phyloP scores from a whole-genome alignment of 768 basidiomycete species.

The Tulasnella sp. region DNA sequence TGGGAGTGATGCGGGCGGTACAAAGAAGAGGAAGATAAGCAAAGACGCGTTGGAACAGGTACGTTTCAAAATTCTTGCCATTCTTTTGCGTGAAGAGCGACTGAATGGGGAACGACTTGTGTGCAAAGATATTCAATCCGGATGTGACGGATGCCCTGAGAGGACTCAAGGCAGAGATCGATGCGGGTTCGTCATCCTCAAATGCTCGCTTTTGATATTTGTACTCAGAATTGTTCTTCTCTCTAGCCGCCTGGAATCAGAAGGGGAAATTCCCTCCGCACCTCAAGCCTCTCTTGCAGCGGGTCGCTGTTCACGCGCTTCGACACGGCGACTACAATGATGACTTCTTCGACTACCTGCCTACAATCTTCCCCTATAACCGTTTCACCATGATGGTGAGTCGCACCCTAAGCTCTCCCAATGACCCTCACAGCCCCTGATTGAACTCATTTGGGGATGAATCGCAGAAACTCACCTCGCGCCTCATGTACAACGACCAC shows the following conservation, averaged over 20 bases:
- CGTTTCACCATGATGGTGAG: slow-evolving; percentile 83
- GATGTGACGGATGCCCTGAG: neutral
- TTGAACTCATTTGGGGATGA: neutral
- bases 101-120: neutral
- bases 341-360: slow-evolving; percentile 83
- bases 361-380: slow-evolving; percentile 85
- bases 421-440: neutral
- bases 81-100: neutral
- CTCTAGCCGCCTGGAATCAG: slow-evolving; percentile 58
- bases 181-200: slow-evolving; percentile 40
- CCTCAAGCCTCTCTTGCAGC: slow-evolving; percentile 61
- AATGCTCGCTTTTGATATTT: neutral
- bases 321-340: slow-evolving; percentile 84
- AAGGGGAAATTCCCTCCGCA: slow-evolving; percentile 84
- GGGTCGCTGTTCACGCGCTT: slow-evolving; percentile 68
- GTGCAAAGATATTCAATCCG: neutral
- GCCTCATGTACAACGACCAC: slow-evolving; percentile 74
- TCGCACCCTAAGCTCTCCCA: slow-evolving; percentile 16
- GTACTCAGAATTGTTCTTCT: neutral
- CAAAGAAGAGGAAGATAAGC: slow-evolving; percentile 10
- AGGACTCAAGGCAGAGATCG: slow-evolving; percentile 32
- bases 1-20: neutral
- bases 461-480: slow-evolving; percentile 82
- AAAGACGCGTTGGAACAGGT: slow-evolving; percentile 21
- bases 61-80: neutral